Evolutionary conservation across 495 filamentous ascomycete genomes (phyloP).

Genomic region (Aspergillus cristatus): DNA sequence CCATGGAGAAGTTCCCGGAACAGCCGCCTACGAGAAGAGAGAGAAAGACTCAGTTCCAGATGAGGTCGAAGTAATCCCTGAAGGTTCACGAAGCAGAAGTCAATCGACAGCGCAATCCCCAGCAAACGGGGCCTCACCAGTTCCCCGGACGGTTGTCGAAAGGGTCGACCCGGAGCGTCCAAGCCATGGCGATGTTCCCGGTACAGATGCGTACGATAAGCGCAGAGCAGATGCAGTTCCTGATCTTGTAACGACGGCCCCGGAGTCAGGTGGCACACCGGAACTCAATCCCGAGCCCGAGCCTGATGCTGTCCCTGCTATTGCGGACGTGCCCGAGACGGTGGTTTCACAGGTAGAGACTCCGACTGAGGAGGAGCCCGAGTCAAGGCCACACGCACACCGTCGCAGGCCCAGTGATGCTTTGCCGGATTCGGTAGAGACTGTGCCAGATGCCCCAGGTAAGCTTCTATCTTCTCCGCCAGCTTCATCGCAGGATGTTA

Average conservation of each 20-base stretch:
- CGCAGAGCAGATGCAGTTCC: conserved; percentile 77
- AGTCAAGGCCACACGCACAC: conserved; percentile 31
- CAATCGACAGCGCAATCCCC: conserved; percentile 31
- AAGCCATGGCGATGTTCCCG: conserved; percentile 81
- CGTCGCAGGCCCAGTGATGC: conserved; percentile 36
- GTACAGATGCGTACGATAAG: conserved; percentile 66
- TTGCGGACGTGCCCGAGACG: conserved; percentile 35
- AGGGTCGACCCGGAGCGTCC: conserved; percentile 57
- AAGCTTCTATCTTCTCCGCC: conserved; percentile 24
- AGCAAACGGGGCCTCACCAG: conserved; percentile 45
- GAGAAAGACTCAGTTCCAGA: conserved; percentile 56
- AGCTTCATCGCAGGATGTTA: conserved; percentile 23
- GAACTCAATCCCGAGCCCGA: conserved; percentile 7
- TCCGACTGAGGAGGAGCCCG: conserved; percentile 23
- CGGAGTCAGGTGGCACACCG: conserved; percentile 15
- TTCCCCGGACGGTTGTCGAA: conserved; percentile 78
- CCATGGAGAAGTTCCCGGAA: conserved; percentile 56
- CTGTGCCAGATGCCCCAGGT: conserved; percentile 38
- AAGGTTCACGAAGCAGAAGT: conserved; percentile 41
- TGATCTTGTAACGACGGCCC: conserved; percentile 48
- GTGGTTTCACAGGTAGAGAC: conserved; percentile 35
- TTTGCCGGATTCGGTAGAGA: conserved; percentile 40
- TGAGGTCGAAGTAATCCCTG: conserved; percentile 52
- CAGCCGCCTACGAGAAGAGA: conserved; percentile 47
- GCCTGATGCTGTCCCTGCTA: conserved; percentile 8